Evolutionary conservation across 306 rosid species (phyloP).

Genomic region (Myrica gale): DNA sequence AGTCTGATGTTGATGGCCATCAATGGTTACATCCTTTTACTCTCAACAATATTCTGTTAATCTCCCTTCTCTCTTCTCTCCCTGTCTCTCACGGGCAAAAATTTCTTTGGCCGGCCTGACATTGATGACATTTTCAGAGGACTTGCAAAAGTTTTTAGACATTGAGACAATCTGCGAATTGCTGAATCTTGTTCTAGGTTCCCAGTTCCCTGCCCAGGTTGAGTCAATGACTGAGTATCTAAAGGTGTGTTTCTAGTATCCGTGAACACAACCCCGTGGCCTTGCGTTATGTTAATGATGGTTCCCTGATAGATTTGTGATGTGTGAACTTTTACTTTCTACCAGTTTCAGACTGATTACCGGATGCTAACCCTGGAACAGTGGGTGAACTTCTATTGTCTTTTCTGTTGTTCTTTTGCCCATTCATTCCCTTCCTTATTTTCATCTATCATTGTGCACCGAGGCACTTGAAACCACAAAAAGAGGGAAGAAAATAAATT

Average conservation of each 20-base stretch:
- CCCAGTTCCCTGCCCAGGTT: conserved; percentile 50
- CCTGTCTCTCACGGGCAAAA: background rate
- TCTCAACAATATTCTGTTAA: conserved; percentile 14
- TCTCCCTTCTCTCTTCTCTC: conserved; percentile 15
- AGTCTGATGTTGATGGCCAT: conserved; percentile 20
- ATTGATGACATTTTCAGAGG: conserved; percentile 50
- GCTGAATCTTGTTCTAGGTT: conserved; percentile 48
- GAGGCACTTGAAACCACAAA: background rate
- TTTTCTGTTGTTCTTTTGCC: conserved; percentile 33
- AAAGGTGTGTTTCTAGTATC: conserved; percentile 43
- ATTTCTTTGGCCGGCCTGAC: background rate
- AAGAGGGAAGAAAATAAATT: background rate
- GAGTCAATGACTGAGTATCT: conserved; percentile 46
- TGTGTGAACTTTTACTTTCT: conserved; percentile 19
- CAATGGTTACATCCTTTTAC: background rate
- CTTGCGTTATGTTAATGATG: background rate
- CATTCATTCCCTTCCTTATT: background rate
- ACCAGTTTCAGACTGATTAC: conserved; percentile 60
- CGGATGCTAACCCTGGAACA: conserved; percentile 59
- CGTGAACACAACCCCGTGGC: no score
- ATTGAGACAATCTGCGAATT: conserved; percentile 57
- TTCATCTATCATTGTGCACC: background rate
- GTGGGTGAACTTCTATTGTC: conserved; percentile 55
- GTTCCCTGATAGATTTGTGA: conserved; percentile 21
- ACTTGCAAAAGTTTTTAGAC: conserved; percentile 62